Conservation (phyloP, 441 rosid species). For the Gossypium armourianum region DNA sequence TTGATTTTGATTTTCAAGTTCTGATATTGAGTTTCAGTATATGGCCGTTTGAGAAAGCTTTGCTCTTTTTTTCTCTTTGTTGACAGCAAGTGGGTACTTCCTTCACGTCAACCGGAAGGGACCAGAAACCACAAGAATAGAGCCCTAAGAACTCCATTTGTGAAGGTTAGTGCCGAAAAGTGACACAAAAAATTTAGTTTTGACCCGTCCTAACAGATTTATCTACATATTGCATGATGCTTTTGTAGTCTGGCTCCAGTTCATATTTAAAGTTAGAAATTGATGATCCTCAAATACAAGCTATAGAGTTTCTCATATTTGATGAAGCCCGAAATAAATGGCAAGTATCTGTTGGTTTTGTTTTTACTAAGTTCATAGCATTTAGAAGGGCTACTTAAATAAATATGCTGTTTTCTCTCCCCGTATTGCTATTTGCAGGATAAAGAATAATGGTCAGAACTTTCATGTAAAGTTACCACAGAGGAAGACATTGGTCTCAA, state of each 20-base stretch:
- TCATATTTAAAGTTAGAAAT: constrained; percentile 65
- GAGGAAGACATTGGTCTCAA: constrained; percentile 33
- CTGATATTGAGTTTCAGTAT: neutral
- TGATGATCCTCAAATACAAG: constrained; percentile 66
- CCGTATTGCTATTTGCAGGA: constrained; percentile 32
- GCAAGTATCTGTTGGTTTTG: constrained; percentile 32
- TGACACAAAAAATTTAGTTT: constrained; percentile 1
- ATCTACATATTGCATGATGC: constrained; percentile 19
- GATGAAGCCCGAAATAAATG: constrained; percentile 77
- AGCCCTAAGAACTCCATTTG: constrained; percentile 86
- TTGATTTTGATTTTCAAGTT: constrained; percentile 8
- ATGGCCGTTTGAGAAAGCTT: neutral
- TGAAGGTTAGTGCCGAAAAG: constrained; percentile 40
- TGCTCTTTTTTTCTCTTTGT: neutral
- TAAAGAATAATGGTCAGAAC: constrained; percentile 35
- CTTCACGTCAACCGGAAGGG: constrained; percentile 65
- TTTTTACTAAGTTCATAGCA: constrained; percentile 10
- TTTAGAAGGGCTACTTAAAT: constrained; percentile 9
- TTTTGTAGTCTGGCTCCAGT: constrained; percentile 51
- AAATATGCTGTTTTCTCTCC: constrained; percentile 13
- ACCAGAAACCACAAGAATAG: constrained; percentile 70
- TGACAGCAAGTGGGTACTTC: constrained; percentile 78
- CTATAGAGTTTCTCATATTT: constrained; percentile 78
- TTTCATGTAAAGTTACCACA: constrained; percentile 56
- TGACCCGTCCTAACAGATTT: constrained; percentile 10